Percentiles rank a stretch among this genome's conserved stretches.
phyloP scores from a whole-genome alignment of 306 rosid genomes.

The Lathyrus oleraceus region DNA sequence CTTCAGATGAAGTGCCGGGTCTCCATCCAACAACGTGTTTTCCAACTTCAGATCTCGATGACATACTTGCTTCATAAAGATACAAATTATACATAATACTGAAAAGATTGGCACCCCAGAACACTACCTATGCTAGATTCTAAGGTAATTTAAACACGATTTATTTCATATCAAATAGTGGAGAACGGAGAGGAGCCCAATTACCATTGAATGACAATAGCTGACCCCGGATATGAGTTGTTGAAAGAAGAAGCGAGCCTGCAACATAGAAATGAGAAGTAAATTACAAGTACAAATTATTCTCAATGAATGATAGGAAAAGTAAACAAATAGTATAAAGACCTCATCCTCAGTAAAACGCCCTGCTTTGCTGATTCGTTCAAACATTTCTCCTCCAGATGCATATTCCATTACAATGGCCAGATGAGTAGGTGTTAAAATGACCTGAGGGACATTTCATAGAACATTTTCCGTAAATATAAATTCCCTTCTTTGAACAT shows the following conservation, averaged over 20 bases:
- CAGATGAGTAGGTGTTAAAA: slow-evolving; percentile 89
- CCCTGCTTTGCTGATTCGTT: slow-evolving; percentile 69
- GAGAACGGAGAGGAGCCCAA: slow-evolving; percentile 17
- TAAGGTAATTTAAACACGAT: not conserved
- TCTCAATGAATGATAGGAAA: not conserved
- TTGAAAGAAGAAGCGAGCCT: slow-evolving; percentile 98
- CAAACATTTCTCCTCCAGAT: slow-evolving; percentile 92
- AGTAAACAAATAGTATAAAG: slow-evolving; percentile 12
- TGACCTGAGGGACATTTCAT: slow-evolving; percentile 49
- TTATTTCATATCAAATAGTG: not conserved
- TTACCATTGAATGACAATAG: slow-evolving; percentile 92
- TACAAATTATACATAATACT: slow-evolving; percentile 21
- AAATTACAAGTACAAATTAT: not conserved
- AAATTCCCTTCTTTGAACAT: not conserved
- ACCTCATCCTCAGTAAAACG: slow-evolving; percentile 95
- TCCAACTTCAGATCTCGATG: slow-evolving; percentile 96
- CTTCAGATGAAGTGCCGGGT: slow-evolving; percentile 78
- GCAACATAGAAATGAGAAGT: slow-evolving; percentile 31
- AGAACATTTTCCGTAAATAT: slow-evolving; percentile 2
- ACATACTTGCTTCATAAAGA: slow-evolving; percentile 82
- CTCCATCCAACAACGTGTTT: slow-evolving; percentile 93
- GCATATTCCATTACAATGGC: slow-evolving; percentile 98
- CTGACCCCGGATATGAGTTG: slow-evolving; percentile 98
- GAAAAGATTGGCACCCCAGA: not conserved
- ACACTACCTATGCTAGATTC: slow-evolving; percentile 8